Conservation (phyloP, 495 filamentous ascomycete genomes). For the Xylaria castorea region DNA sequence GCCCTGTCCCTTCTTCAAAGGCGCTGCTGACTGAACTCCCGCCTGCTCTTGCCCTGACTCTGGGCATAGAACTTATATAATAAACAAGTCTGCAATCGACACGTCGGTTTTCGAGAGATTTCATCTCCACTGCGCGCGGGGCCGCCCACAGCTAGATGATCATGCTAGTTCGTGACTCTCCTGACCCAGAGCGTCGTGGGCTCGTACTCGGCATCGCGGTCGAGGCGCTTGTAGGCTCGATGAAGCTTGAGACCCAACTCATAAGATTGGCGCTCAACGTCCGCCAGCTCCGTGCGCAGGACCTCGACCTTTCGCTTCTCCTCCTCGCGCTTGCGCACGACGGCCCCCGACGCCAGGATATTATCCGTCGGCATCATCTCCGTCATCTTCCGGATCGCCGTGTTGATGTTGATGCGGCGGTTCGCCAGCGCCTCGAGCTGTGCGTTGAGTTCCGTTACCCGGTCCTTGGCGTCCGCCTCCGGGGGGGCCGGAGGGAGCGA, state of each 20-base stretch:
- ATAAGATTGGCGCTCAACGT: conserved; percentile 81
- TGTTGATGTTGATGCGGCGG: conserved; percentile 73
- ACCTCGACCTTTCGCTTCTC: conserved; percentile 76
- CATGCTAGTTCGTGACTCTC: conserved; percentile 58
- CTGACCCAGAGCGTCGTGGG: conserved; percentile 83
- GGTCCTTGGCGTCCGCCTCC: conserved; percentile 61
- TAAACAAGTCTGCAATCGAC: not conserved
- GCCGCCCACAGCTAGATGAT: not conserved
- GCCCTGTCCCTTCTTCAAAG: not conserved
- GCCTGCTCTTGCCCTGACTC: not conserved
- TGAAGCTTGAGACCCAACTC: conserved; percentile 85
- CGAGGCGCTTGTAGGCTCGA: conserved; percentile 76
- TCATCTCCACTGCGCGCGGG: not conserved
- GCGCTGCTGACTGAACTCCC: not conserved
- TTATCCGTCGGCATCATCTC: conserved; percentile 64
- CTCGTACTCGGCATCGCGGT: conserved; percentile 68
- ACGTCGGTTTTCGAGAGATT: not conserved
- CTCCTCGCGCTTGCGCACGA: conserved; percentile 60
- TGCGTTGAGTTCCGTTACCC: conserved; percentile 70
- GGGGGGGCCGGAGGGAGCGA: conserved; percentile 64
- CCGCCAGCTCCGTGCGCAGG: conserved; percentile 75
- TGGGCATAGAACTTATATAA: not conserved
- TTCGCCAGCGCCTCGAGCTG: conserved; percentile 68
- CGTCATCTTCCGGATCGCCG: conserved; percentile 75
- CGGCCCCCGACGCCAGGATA: conserved; percentile 52